phyloP scores from a whole-genome alignment of 768 basidiomycete genomes.

The Vishniacozyma victoriae region DNA sequence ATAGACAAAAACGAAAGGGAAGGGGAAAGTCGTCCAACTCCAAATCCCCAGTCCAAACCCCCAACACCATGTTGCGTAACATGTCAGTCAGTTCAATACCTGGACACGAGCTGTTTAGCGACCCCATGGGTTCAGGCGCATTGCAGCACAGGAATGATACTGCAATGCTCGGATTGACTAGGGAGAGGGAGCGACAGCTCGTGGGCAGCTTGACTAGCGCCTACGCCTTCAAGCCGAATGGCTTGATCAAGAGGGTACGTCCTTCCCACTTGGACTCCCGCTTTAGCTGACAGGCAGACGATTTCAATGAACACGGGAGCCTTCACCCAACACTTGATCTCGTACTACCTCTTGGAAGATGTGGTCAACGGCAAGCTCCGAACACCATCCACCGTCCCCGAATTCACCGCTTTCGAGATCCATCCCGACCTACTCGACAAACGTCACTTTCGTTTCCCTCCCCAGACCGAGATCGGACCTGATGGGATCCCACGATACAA shows the following conservation, averaged over 20 bases:
- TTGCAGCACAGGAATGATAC: slow-evolving; percentile 20
- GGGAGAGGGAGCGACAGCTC: slow-evolving; percentile 69
- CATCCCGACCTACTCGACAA: slow-evolving; percentile 81
- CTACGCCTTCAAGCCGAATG: slow-evolving; percentile 86
- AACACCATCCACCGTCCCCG: slow-evolving; percentile 78
- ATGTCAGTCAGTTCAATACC: slow-evolving; percentile 5
- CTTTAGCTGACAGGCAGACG: slow-evolving; percentile 54
- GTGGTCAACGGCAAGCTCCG: slow-evolving; percentile 82
- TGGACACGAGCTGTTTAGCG: no score
- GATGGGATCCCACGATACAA: slow-evolving; percentile 75
- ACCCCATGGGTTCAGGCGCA: no score
- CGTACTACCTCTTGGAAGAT: slow-evolving; percentile 89
- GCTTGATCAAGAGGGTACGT: slow-evolving; percentile 93
- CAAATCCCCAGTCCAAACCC: neutral
- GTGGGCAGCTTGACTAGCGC: slow-evolving; percentile 87
- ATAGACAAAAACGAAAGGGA: neutral
- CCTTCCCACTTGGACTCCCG: neutral
- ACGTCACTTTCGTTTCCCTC: slow-evolving; percentile 84
- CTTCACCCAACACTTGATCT: slow-evolving; percentile 84
- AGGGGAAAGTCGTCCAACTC: slow-evolving; percentile 2
- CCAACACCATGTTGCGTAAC: slow-evolving; percentile 8
- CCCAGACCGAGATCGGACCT: slow-evolving; percentile 74
- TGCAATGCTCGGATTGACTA: slow-evolving; percentile 56
- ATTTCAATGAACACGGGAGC: slow-evolving; percentile 82
- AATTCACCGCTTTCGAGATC: slow-evolving; percentile 79